Evolutionary conservation across 1,284 basidiomycete species (phyloP).

Genomic region (Sporisorium exsertum): DNA sequence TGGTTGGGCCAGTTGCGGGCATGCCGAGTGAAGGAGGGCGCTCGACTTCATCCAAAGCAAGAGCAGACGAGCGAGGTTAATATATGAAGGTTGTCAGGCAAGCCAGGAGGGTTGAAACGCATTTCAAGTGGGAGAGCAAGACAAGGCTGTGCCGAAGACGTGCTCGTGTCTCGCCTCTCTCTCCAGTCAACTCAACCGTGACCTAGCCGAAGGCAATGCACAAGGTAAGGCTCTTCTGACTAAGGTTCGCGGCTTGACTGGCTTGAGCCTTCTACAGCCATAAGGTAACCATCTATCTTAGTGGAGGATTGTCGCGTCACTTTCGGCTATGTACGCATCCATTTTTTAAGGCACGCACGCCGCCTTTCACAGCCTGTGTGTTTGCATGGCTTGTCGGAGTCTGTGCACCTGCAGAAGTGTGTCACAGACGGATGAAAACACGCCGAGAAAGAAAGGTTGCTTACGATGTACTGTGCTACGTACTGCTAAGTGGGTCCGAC

Average conservation of each 20-base stretch:
- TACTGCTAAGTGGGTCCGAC: not conserved
- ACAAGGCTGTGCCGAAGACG: not conserved
- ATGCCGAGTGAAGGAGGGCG: not conserved
- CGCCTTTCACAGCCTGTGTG: not conserved
- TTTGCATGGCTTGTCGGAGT: slow-evolving; percentile 1
- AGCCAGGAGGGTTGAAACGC: not conserved
- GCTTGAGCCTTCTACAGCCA: not conserved
- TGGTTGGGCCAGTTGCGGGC: not conserved
- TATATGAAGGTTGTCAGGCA: slow-evolving; percentile 14
- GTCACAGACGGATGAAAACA: not conserved
- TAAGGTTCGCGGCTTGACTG: not conserved
- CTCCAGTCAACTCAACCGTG: not conserved
- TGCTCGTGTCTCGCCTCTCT: not conserved
- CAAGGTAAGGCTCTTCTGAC: not conserved
- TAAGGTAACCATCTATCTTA: not conserved
- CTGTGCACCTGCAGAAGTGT: not conserved
- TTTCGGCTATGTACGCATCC: slow-evolving; percentile 1
- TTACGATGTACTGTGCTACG: not conserved
- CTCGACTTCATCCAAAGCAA: slow-evolving; percentile 14
- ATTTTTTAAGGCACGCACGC: not conserved
- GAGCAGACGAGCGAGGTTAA: not conserved
- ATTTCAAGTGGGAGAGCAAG: not conserved
- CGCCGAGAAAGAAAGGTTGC: not conserved
- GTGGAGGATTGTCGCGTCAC: not conserved
- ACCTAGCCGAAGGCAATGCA: slow-evolving; percentile 3